Conservation (phyloP, 75 land plant genomes). For the Adiantum capillusveneris region DNA sequence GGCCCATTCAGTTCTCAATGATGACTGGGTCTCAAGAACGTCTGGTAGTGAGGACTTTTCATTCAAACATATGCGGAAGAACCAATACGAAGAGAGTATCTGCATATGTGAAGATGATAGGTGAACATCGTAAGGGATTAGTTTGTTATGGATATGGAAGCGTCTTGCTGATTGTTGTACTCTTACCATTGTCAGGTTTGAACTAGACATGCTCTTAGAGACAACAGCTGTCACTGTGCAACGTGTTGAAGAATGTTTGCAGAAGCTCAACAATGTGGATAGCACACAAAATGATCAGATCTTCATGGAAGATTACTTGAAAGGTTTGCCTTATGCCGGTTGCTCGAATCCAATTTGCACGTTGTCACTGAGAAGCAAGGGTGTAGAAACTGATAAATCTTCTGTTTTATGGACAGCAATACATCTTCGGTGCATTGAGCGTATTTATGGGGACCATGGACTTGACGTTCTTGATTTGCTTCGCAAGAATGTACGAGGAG, state of each 20-base stretch:
- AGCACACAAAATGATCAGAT: slow-evolving; percentile 49
- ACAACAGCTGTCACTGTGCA: slow-evolving; percentile 24
- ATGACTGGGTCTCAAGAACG: slow-evolving; percentile 36
- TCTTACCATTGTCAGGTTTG: slow-evolving; percentile 11
- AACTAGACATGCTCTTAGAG: slow-evolving; percentile 34
- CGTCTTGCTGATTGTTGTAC: no score
- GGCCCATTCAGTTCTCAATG: slow-evolving; percentile 25
- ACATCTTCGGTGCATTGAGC: slow-evolving; percentile 84
- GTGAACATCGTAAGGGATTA: no score
- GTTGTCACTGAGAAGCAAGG: no score
- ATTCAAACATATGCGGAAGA: slow-evolving; percentile 37
- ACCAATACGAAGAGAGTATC: slow-evolving; percentile 38
- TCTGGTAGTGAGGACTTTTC: slow-evolving; percentile 40
- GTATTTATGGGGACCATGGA: slow-evolving; percentile 95
- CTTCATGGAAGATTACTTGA: slow-evolving; percentile 62
- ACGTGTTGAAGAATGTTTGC: slow-evolving; percentile 19
- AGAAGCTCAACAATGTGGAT: slow-evolving; percentile 22
- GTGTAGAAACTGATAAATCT: no score
- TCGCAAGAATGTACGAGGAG: slow-evolving; percentile 56
- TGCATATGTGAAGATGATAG: slow-evolving; percentile 40
- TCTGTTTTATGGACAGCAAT: slow-evolving; percentile 40
- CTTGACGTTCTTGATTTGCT: slow-evolving; percentile 81
- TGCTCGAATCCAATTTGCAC: no score
- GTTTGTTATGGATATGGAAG: no score
- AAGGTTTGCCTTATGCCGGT: no score